phyloP scores from a whole-genome alignment of 2,329 filamentous ascomycete species.

The Zymoseptoria tritici region DNA sequence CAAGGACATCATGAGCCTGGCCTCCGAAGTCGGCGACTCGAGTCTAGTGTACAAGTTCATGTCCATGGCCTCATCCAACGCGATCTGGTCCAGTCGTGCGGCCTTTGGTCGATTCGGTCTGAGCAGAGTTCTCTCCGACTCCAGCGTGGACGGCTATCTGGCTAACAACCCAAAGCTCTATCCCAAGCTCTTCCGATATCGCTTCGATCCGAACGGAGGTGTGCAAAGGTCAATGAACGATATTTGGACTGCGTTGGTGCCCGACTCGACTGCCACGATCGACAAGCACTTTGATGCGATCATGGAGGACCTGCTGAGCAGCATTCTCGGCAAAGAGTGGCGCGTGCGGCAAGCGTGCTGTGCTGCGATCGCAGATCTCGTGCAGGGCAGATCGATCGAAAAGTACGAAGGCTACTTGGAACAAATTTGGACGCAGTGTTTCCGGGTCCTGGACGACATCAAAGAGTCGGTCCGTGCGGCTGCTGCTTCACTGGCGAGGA shows the following conservation, averaged over 20 bases:
- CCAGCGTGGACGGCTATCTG: conserved; percentile 59
- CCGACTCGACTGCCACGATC: conserved; percentile 70
- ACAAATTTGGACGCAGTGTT: conserved; percentile 75
- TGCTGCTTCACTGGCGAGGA: conserved; percentile 73
- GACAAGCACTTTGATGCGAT: conserved; percentile 81
- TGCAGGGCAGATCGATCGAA: conserved; percentile 64
- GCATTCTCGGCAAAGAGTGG: conserved; percentile 87
- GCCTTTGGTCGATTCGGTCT: conserved; percentile 92
- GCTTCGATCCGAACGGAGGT: conserved; percentile 90
- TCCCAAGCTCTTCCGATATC: conserved; percentile 86
- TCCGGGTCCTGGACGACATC: conserved; percentile 93
- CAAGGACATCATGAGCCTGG: conserved; percentile 91
- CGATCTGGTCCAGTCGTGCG: conserved; percentile 94
- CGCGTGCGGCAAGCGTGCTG: conserved; percentile 87
- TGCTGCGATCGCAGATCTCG: conserved; percentile 76
- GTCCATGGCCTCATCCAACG: conserved; percentile 91
- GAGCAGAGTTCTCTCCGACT: conserved; percentile 84
- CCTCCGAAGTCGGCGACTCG: conserved; percentile 93
- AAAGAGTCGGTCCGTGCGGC: conserved; percentile 81
- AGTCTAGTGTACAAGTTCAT: conserved; percentile 98
- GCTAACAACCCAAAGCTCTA: conserved; percentile 86
- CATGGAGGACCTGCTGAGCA: conserved; percentile 76
- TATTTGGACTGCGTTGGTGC: conserved; percentile 94
- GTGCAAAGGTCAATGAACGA: conserved; percentile 94
- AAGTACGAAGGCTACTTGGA: conserved; percentile 76